A percentile compares a stretch with the other conserved stretches of the same genome.
These are phyloP conservation scores for Calvatia gigantea DNA, from an alignment of 768 basidiomycete species.

Conservation along the genomic window DNA sequence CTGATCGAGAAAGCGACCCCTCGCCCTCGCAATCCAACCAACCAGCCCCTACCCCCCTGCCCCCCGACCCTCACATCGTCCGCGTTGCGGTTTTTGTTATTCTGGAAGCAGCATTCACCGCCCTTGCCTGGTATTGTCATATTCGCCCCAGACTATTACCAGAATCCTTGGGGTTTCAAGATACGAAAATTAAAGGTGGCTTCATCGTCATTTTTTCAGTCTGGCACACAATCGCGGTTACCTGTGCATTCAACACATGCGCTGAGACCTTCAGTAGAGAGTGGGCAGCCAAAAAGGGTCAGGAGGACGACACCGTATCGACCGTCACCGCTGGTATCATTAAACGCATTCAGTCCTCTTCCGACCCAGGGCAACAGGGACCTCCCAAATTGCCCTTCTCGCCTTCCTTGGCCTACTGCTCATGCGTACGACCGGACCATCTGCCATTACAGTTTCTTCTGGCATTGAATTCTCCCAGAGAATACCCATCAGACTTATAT, in stretches of 20 bases:
- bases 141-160: not conserved
- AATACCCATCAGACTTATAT: not conserved
- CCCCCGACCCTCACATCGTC: too few species aligned
- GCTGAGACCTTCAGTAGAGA: not conserved
- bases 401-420: not conserved
- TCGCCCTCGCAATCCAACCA: too few species aligned
- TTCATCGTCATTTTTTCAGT: not conserved
- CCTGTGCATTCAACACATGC: not conserved
- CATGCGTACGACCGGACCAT: not conserved
- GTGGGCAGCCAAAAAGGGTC: not conserved
- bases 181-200: not conserved
- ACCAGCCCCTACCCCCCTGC: too few species aligned
- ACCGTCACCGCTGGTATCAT: not conserved
- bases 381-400: not conserved
- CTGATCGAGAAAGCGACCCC: too few species aligned
- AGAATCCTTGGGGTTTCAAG: not conserved
- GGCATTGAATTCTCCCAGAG: not conserved
- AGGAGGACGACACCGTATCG: not conserved
- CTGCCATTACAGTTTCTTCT: not conserved
- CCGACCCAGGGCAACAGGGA: not conserved
- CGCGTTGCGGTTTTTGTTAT: not conserved
- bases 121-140: not conserved
- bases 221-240: not conserved
- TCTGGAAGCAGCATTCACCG: not conserved
- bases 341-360: not conserved